A percentile compares a stretch with the other conserved stretches of the same genome.
phyloP scores from a whole-genome alignment of 306 rosid genomes.

The Sicyos baderoa region DNA sequence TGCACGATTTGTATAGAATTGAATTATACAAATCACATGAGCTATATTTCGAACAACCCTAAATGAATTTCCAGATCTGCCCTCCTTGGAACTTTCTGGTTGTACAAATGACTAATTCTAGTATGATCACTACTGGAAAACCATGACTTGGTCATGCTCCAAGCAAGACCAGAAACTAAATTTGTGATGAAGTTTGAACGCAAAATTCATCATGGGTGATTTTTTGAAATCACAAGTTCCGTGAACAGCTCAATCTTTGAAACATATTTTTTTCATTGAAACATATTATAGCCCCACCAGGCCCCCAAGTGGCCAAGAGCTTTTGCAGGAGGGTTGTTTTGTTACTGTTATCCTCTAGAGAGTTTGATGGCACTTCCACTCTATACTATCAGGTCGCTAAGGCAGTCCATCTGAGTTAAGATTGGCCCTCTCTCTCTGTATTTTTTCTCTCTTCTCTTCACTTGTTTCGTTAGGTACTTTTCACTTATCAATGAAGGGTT shows the following conservation, averaged over 20 bases:
- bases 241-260: neutral
- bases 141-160: slow-evolving; percentile 5
- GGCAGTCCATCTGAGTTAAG: neutral
- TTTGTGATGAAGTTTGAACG: neutral
- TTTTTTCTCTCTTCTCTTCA: too few relatives aligned
- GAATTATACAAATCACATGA: neutral
- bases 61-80: neutral
- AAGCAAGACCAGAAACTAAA: slow-evolving; percentile 2
- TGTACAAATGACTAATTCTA: neutral
- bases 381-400: neutral
- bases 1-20: neutral
- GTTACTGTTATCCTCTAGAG: neutral
- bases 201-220: neutral
- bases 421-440: too few relatives aligned
- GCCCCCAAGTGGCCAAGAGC: neutral
- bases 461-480: too few relatives aligned
- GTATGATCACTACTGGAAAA: neutral
- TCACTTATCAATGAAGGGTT: too few relatives aligned
- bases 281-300: neutral
- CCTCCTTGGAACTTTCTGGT: neutral
- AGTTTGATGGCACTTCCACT: neutral
- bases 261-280: neutral
- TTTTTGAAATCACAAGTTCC: neutral
- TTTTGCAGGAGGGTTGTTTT: neutral
- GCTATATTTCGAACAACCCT: neutral